Percentiles rank a stretch among this genome's conserved stretches.
Evolutionary conservation across 768 basidiomycete species (phyloP).

Genomic region (Mycena crocata): DNA sequence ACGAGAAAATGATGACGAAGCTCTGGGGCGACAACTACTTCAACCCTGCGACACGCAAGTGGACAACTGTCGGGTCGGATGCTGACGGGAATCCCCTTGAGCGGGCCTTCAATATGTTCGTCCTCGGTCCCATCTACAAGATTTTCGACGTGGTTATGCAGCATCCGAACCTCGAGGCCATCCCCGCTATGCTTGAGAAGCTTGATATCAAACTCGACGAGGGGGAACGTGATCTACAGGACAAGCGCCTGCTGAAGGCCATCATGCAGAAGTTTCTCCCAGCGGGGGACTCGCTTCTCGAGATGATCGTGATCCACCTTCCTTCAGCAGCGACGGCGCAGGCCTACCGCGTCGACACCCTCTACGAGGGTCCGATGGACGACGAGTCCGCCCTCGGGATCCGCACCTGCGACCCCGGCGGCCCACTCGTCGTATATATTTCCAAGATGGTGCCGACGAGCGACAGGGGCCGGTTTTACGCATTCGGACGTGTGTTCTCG

Average conservation of each 20-base stretch:
- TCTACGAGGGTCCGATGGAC: slow-evolving; percentile 99
- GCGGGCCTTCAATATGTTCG: slow-evolving; percentile 98
- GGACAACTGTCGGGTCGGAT: slow-evolving; percentile 82
- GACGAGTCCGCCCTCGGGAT: slow-evolving; percentile 99
- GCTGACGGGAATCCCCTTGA: slow-evolving; percentile 90
- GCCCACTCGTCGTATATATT: slow-evolving; percentile 96
- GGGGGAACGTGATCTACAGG: slow-evolving; percentile 93
- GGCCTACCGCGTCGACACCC: slow-evolving; percentile 97
- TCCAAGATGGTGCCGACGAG: slow-evolving; percentile 99
- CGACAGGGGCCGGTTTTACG: slow-evolving; percentile 99
- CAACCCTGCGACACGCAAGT: slow-evolving; percentile 96
- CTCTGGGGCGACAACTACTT: slow-evolving; percentile 95
- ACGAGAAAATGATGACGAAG: slow-evolving; percentile 90
- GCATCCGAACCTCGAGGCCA: slow-evolving; percentile 90
- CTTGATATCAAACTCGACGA: slow-evolving; percentile 89
- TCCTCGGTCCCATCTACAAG: slow-evolving; percentile 98
- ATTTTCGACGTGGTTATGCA: slow-evolving; percentile 99
- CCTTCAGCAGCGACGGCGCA: slow-evolving; percentile 98
- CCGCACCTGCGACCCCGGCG: slow-evolving; percentile 96
- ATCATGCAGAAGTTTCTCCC: slow-evolving; percentile 99
- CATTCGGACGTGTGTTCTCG: slow-evolving; percentile 99
- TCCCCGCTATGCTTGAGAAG: slow-evolving; percentile 89
- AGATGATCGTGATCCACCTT: slow-evolving; percentile 99
- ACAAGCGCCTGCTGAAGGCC: slow-evolving; percentile 95
- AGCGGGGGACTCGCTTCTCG: slow-evolving; percentile 96